These are phyloP conservation scores for Dioscorea zingiberensis DNA, from an alignment of 106 monocot species.

Conservation along the genomic window DNA sequence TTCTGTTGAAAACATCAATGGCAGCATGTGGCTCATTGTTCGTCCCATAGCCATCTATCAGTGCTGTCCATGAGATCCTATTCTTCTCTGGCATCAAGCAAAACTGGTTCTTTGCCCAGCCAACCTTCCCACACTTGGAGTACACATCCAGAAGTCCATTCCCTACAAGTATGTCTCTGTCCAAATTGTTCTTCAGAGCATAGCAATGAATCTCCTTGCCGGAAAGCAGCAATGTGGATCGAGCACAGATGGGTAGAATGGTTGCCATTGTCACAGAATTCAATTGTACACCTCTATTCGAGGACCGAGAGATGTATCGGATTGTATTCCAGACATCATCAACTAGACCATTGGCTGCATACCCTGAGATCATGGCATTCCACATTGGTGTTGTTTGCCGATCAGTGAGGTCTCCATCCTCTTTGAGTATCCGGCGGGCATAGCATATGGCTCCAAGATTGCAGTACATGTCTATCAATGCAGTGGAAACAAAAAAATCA, in stretches of 20 bases:
- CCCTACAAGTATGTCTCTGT: constrained; percentile 7
- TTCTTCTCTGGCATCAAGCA: constrained; percentile 7
- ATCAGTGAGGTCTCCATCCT: background rate
- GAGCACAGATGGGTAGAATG: constrained; percentile 17
- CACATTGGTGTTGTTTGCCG: constrained; percentile 8
- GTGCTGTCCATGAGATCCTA: constrained; percentile 4
- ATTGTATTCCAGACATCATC: constrained; percentile 3
- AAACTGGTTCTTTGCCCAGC: constrained; percentile 1
- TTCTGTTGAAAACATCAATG: constrained; percentile 13
- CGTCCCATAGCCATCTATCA: constrained; percentile 11
- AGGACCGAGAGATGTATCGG: constrained; percentile 5
- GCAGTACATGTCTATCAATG: constrained; percentile 23
- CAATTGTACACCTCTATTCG: background rate
- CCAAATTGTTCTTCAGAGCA: constrained; percentile 12
- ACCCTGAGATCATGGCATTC: constrained; percentile 14
- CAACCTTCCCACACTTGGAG: constrained; percentile 12
- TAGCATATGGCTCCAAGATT: background rate
- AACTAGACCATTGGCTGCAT: background rate
- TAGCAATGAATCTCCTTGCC: constrained; percentile 19
- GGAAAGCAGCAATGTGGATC: background rate
- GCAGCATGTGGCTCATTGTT: constrained; percentile 6
- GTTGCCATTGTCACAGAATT: constrained; percentile 19
- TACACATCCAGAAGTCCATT: constrained; percentile 14
- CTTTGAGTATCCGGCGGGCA: constrained; percentile 7
- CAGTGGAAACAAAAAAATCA: constrained; percentile 10